A percentile compares a stretch with the other conserved stretches of the same genome.
Evolutionary conservation across 1,139 yeast species (phyloP).

Genomic region (Geotrichum candidum): DNA sequence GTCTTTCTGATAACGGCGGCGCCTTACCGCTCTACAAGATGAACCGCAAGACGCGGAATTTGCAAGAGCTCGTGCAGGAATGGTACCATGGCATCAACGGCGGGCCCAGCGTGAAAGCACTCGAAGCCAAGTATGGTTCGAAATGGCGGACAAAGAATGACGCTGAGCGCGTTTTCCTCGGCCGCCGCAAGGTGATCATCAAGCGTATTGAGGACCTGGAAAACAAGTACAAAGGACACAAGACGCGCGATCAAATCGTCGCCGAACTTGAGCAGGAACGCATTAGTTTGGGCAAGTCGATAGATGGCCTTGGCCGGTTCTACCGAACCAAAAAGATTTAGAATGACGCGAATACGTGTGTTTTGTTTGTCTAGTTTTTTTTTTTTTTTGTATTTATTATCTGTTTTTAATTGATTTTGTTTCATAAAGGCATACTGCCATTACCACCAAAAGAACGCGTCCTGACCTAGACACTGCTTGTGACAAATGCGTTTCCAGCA

Average conservation of each 20-base stretch:
- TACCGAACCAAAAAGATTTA: neutral
- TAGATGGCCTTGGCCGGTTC: slow-evolving; percentile 11
- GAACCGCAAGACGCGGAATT: slow-evolving; percentile 17
- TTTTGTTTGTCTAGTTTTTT: too few relatives aligned
- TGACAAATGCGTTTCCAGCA: too few relatives aligned
- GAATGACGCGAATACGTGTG: neutral
- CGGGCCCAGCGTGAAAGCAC: slow-evolving; percentile 19
- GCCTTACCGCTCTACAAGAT: slow-evolving; percentile 19
- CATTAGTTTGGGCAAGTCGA: slow-evolving; percentile 5
- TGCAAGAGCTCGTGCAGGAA: slow-evolving; percentile 21
- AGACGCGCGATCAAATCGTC: slow-evolving; percentile 6
- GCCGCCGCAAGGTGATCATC: slow-evolving; percentile 21
- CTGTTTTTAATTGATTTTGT: too few relatives aligned
- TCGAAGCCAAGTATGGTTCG: slow-evolving; percentile 20
- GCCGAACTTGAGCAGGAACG: slow-evolving; percentile 8
- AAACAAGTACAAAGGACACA: neutral
- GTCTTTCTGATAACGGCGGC: neutral
- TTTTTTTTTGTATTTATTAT: too few relatives aligned
- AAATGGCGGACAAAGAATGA: slow-evolving; percentile 20
- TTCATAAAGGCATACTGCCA: neutral
- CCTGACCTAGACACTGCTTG: too few relatives aligned
- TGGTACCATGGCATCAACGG: slow-evolving; percentile 22
- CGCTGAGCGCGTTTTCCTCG: slow-evolving; percentile 21
- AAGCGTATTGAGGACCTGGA: slow-evolving; percentile 11
- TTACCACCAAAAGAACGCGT: too few relatives aligned